Conservation (phyloP, 495 filamentous ascomycete genomes). For the Saxophila tyrrhenica region DNA sequence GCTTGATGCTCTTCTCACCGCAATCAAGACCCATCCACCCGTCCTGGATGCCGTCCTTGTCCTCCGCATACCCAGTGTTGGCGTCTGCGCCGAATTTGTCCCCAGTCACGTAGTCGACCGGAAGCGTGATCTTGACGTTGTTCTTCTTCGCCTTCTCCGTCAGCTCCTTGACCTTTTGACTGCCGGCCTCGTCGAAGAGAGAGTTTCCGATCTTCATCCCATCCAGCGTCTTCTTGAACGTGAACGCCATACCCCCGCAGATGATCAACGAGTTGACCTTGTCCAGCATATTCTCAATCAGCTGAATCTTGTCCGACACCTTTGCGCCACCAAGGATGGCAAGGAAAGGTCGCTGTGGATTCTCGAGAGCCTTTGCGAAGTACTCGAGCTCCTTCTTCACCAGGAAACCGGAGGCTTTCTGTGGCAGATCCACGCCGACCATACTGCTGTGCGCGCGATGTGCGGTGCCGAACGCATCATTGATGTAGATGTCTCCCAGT, state of each 20-base stretch:
- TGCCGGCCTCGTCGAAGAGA: slow-evolving; percentile 87
- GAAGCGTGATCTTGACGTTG: slow-evolving; percentile 86
- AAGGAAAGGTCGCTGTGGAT: slow-evolving; percentile 88
- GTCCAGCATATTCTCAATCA: slow-evolving; percentile 95
- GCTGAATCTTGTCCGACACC: slow-evolving; percentile 98
- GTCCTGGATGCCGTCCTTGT: slow-evolving; percentile 82
- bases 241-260: slow-evolving; percentile 98
- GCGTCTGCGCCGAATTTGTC: slow-evolving; percentile 90
- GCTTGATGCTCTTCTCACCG: slow-evolving; percentile 72
- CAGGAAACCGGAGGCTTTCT: slow-evolving; percentile 94
- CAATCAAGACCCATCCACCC: slow-evolving; percentile 97
- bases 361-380: slow-evolving; percentile 94
- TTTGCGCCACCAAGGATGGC: slow-evolving; percentile 97
- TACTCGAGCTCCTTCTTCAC: slow-evolving; percentile 99
- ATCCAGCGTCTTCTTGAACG: slow-evolving; percentile 97
- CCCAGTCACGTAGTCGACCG: slow-evolving; percentile 88
- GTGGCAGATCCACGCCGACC: slow-evolving; percentile 90
- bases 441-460: slow-evolving; percentile 98
- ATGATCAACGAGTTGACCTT: slow-evolving; percentile 96
- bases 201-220: slow-evolving; percentile 79
- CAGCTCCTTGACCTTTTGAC: slow-evolving; percentile 80
- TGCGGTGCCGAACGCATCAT: slow-evolving; percentile 97
- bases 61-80: slow-evolving; percentile 67
- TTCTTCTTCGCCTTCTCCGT: slow-evolving; percentile 94
- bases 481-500: slow-evolving; percentile 93